A percentile compares a stretch with the other conserved stretches of the same genome.
Evolutionary conservation across 495 filamentous ascomycete genomes (phyloP).

Genomic region (Tuber brumale): DNA sequence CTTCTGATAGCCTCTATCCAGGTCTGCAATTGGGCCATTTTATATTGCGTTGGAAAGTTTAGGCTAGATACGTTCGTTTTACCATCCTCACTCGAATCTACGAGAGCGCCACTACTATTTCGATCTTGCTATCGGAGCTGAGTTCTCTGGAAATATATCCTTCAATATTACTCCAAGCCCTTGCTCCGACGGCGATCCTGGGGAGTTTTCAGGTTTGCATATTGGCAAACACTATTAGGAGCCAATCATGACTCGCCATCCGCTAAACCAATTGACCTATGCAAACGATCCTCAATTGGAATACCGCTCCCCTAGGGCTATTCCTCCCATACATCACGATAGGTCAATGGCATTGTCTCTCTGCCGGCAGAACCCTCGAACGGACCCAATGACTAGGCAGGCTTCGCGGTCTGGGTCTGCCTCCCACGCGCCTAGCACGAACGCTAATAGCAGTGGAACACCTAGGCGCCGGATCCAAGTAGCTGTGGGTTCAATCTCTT

Average conservation of each 20-base stretch:
- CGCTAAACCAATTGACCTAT: constrained; percentile 35
- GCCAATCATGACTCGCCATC: constrained; percentile 27
- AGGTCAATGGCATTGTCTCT: constrained; percentile 8
- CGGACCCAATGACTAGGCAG: constrained; percentile 34
- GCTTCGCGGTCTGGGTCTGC: constrained; percentile 16
- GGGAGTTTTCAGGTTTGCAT: constrained; percentile 6
- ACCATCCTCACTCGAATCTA: neutral
- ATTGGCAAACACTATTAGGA: neutral
- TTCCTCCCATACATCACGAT: constrained; percentile 20
- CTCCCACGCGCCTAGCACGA: constrained; percentile 10
- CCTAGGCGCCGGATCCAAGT: constrained; percentile 40
- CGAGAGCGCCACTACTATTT: neutral
- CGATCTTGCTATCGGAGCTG: neutral
- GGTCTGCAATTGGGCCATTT: neutral
- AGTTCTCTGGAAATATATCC: neutral
- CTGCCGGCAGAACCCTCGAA: constrained; percentile 27
- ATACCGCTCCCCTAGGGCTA: constrained; percentile 32
- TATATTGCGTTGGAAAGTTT: neutral
- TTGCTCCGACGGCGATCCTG: neutral
- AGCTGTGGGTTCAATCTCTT: constrained; percentile 35
- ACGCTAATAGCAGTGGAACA: constrained; percentile 11
- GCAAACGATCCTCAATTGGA: constrained; percentile 24
- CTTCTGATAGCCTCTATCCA: neutral
- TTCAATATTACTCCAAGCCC: neutral
- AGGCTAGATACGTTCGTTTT: neutral